Conservation (phyloP, 306 rosid genomes). For the Pueraria montana region DNA sequence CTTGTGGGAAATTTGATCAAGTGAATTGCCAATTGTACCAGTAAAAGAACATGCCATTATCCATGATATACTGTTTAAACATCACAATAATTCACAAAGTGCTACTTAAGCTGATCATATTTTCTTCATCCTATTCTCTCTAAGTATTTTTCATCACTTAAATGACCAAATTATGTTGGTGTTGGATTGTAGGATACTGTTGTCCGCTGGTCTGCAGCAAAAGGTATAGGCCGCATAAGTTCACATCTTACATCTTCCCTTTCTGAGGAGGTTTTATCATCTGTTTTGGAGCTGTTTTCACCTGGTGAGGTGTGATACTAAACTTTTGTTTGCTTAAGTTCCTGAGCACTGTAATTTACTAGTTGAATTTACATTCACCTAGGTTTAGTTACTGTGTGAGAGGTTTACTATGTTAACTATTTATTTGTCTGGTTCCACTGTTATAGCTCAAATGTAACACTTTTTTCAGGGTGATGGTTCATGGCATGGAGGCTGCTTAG, state of each 20-base stretch:
- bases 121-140: conserved; percentile 15
- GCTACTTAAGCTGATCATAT: conserved; percentile 39
- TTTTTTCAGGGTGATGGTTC: conserved; percentile 94
- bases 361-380: conserved; percentile 27
- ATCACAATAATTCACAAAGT: conserved; percentile 3
- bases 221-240: conserved; percentile 92
- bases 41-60: conserved; percentile 18
- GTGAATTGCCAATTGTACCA: conserved; percentile 4
- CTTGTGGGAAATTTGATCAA: conserved; percentile 15
- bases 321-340: conserved; percentile 43
- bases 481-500: conserved; percentile 99
- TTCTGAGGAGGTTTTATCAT: conserved; percentile 89
- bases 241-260: conserved; percentile 84
- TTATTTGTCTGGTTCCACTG: conserved; percentile 27
- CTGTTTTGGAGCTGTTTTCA: conserved; percentile 91
- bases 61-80: conserved; percentile 31
- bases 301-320: conserved; percentile 81
- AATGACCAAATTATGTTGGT: conserved; percentile 32
- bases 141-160: conserved; percentile 4
- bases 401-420: conserved; percentile 30
- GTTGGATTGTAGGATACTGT: conserved; percentile 80
- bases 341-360: conserved; percentile 16
- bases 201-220: conserved; percentile 99
- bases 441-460: conserved; percentile 37
- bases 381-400: conserved; percentile 11